Base-by-base conservation (phyloP, 306 rosid genomes). In the Herpetospermum pedunculosum region DNA sequence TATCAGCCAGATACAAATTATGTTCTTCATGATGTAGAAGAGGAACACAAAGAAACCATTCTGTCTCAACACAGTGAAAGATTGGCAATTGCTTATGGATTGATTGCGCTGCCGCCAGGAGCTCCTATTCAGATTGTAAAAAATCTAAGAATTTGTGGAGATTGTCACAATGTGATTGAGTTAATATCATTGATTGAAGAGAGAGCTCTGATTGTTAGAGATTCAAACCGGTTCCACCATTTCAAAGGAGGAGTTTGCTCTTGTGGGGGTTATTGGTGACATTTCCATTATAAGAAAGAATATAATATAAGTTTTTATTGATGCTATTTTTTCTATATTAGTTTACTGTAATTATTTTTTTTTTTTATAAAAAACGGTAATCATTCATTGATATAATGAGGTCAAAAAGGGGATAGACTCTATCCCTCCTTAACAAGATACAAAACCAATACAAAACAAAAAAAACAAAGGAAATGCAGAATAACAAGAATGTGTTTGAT, bases 11-110 rank as follows among this genome's bases (percentile, higher is more conserved):
- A 90, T 81, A 92, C 88, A 59, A 86, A 90, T 75, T 83, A 67
- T 72, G 98, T 90, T 75, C 85, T 88, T 81, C 98, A 92, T 25
- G 96, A 92, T 55, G 84, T 90, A 73, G 98, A 92, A 83, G 96
- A 90, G 49, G 98, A 92, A 79, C 92, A 90, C 73, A 92, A 92
- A 76, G 97, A 87, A 74, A 81, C 89, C 68, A 79, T 92, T 78
- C 92, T 92, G 72, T 85, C 90, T 81, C 89, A 82, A 40, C 98
- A 92, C 71, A 92, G 98, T 81, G 98, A 92, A 73, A 92, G 96
- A 83, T 55, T 92, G 74, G 98, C 97, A 41, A 74, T 90, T 81
- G 96, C 97, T 70, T 92, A 84, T 68, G 98, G 98, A 52, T 82
- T 92, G 82, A 88, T 90, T 68, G 77, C 92, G 74, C 85, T 89